Evolutionary conservation across 805 yeast species (phyloP), one percentile per base, ranked within the genome.

Genomic region (Kregervanrija pseudodelftensis): DNA sequence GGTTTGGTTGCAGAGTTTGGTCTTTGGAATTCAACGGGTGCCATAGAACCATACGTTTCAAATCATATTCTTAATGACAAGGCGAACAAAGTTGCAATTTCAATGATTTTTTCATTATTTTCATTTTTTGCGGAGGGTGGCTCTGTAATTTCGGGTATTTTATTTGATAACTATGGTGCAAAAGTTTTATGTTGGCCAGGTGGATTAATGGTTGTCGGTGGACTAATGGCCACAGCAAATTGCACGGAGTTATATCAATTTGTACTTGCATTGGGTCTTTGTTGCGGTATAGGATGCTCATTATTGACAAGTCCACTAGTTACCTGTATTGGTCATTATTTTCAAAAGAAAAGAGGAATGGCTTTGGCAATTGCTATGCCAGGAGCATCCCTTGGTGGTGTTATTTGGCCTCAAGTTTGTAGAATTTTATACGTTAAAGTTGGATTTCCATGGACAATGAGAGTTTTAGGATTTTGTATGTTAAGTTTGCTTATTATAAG

Each of bases 51-150:
- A 0, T 82, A 78, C 57, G 70, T 83, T 2, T 63, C 76, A 3
- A 59, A 62, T 13, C 73, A 81, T 55, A 80, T 79, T 48, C 65
- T 84, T 45, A 54, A 57, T 7, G 50, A 67, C 31, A 59, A 69
- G 15, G 58, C 72, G 12, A 67, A 77, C 12, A 42, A 42, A 10
- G 67, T 80, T 15, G 60, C 76, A 2, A 67, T 82, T 4, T 77
- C 86, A 1, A 85, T 91, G 93, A 75, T 84, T 46, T 85, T 84
- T 55, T 79, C 88, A 1, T 60, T 82, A 31, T 77, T 47, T 40
- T 44, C 62, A 4, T 73, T 63, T 55, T 69, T 52, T 67, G 73
- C 48, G 46, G 80, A 45, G 58, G 64, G 72, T 9, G 55, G 67
- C 7, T 60, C 68, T 14, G 57, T 73, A 37, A 57, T 73, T 36